Percentiles rank a stretch among this genome's conserved stretches.
phyloP scores from a whole-genome alignment of 2,329 filamentous ascomycete genomes.

The Venturia pyrina region DNA sequence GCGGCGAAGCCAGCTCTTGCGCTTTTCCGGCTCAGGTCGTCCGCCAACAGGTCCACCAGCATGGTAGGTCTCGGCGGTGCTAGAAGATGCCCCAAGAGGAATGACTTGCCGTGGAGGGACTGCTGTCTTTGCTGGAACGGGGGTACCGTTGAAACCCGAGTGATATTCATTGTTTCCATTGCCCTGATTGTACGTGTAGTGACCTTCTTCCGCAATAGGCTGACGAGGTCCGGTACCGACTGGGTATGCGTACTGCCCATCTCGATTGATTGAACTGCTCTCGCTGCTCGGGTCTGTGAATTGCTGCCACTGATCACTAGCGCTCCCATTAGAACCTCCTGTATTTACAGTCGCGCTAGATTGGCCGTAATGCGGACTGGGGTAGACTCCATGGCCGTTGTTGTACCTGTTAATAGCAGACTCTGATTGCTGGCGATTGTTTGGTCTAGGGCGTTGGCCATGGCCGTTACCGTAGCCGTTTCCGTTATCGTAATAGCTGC shows the following conservation, averaged over 20 bases:
- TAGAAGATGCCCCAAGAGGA: background rate
- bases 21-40: constrained; percentile 48
- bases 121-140: constrained; percentile 7
- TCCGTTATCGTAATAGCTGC: constrained; percentile 32
- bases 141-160: constrained; percentile 6
- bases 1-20: constrained; percentile 82
- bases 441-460: constrained; percentile 14
- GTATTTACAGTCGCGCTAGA: constrained; percentile 84
- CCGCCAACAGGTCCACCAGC: constrained; percentile 8
- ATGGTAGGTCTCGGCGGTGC: constrained; percentile 11
- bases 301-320: constrained; percentile 51
- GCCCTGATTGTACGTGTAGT: constrained; percentile 8
- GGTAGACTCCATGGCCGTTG: constrained; percentile 33
- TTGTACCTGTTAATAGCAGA: constrained; percentile 31
- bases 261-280: constrained; percentile 78
- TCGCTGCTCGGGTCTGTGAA: constrained; percentile 87
- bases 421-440: constrained; percentile 33
- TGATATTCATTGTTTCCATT: background rate
- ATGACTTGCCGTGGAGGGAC: constrained; percentile 3
- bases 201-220: constrained; percentile 10
- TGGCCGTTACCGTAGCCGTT: constrained; percentile 18
- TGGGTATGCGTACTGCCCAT: constrained; percentile 19
- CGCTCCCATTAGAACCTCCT: constrained; percentile 62
- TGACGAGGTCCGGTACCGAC: background rate
- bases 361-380: constrained; percentile 53